A percentile compares a stretch with the other conserved stretches of the same genome.
Evolutionary conservation across 2,329 filamentous ascomycete species (phyloP).

Genomic region (Helminthosporium solani): DNA sequence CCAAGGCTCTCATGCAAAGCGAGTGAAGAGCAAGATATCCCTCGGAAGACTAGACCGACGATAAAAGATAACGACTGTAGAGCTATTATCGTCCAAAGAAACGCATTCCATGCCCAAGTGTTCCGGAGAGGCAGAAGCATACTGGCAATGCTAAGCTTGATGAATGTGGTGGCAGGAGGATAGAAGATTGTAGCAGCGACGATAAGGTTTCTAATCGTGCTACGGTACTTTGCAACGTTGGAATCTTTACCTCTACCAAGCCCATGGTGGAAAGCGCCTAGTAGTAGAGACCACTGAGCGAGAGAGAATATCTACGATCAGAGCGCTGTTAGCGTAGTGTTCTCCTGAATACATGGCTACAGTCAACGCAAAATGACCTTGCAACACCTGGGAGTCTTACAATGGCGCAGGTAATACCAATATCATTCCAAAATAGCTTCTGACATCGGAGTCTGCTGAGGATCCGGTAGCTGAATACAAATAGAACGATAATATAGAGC

Average conservation of each 20-base stretch:
- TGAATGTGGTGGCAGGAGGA: slow-evolving; percentile 14
- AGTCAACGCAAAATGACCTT: background rate
- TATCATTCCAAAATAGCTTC: slow-evolving; percentile 20
- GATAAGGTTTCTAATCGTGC: slow-evolving; percentile 10
- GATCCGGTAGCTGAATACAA: slow-evolving; percentile 12
- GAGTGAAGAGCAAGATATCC: slow-evolving; percentile 22
- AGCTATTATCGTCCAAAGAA: slow-evolving; percentile 23
- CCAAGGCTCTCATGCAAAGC: slow-evolving; percentile 17
- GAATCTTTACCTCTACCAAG: slow-evolving; percentile 10
- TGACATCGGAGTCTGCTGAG: slow-evolving; percentile 8
- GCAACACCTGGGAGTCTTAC: slow-evolving; percentile 6
- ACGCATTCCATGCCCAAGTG: slow-evolving; percentile 12
- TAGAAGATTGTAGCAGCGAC: slow-evolving; percentile 14
- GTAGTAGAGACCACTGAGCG: slow-evolving; percentile 13
- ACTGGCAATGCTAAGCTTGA: slow-evolving; percentile 24
- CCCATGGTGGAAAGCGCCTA: slow-evolving; percentile 8
- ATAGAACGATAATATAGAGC: slow-evolving; percentile 10
- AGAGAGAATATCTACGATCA: slow-evolving; percentile 9
- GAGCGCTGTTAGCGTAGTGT: background rate
- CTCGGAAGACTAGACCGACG: slow-evolving; percentile 16
- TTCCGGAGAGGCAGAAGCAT: slow-evolving; percentile 27
- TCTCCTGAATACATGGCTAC: background rate
- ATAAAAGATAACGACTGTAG: slow-evolving; percentile 21
- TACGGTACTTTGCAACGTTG: background rate
- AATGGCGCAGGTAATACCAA: slow-evolving; percentile 11